Percentiles rank a stretch among this genome's conserved stretches.
phyloP scores from a whole-genome alignment of 345 rosid genomes.

The Melaleuca quinquenervia region DNA sequence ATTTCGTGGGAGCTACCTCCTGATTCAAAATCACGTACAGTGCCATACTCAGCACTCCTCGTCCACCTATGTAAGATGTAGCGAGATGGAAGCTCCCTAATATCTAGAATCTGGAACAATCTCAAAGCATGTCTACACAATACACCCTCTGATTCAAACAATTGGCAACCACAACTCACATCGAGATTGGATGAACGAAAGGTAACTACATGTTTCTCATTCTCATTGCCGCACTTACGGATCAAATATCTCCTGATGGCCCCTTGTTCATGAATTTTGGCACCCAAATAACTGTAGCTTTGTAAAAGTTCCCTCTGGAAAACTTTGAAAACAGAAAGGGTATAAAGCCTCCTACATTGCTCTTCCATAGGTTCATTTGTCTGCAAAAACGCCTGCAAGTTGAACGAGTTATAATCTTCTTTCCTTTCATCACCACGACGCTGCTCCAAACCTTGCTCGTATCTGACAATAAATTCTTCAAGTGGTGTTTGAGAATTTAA shows the following conservation, averaged over 20 bases:
- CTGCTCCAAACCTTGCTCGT: conserved; percentile 55
- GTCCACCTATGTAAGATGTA: conserved; percentile 84
- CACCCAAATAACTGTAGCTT: conserved; percentile 47
- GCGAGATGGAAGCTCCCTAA: conserved; percentile 62
- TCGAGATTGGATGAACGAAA: conserved; percentile 47
- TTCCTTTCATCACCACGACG: conserved; percentile 70
- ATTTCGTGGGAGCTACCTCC: conserved; percentile 50
- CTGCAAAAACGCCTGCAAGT: conserved; percentile 53
- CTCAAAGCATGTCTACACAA: conserved; percentile 73
- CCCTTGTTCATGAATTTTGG: conserved; percentile 71
- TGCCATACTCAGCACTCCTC: conserved; percentile 63
- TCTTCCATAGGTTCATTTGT: conserved; percentile 82
- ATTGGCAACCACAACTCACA: conserved; percentile 75
- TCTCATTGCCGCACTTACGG: conserved; percentile 59
- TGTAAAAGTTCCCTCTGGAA: conserved; percentile 76
- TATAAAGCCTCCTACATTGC: conserved; percentile 72
- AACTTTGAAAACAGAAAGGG: conserved; percentile 55
- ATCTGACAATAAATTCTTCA: conserved; percentile 47
- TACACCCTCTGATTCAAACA: conserved; percentile 88
- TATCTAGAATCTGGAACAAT: conserved; percentile 56
- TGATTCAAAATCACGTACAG: conserved; percentile 44
- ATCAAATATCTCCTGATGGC: conserved; percentile 55
- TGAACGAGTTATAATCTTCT: conserved; percentile 71
- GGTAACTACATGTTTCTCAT: conserved; percentile 58
- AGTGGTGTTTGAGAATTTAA: conserved; percentile 46